These are phyloP conservation scores for Trichomonas tenax DNA, from an alignment of 208 protist species.

Conservation along the genomic window DNA sequence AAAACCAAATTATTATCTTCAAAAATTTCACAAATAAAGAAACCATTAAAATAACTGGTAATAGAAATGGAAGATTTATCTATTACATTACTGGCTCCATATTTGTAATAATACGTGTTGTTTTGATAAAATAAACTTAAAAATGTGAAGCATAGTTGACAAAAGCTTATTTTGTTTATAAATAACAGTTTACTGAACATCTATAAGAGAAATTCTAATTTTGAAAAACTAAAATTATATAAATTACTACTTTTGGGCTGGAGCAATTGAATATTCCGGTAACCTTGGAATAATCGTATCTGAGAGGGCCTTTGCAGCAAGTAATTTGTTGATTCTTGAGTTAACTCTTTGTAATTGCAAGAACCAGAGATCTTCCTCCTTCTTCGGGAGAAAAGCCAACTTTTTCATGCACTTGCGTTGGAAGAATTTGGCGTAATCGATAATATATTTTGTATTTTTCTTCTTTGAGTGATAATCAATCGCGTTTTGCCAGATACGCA, in stretches of 20 bases:
- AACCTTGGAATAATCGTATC: neutral
- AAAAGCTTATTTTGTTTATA: too few species aligned
- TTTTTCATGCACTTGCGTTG: neutral
- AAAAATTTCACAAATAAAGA: too few species aligned
- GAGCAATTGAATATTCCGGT: neutral
- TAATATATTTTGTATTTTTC: neutral
- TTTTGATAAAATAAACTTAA: too few species aligned
- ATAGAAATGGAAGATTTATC: too few species aligned
- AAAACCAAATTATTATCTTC: too few species aligned
- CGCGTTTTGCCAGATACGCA: slow-evolving; percentile 28
- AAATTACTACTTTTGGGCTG: neutral
- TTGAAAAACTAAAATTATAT: too few species aligned
- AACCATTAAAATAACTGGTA: too few species aligned
- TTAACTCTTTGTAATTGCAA: neutral
- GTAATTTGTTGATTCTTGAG: neutral
- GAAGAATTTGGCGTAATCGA: neutral
- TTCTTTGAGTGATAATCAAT: slow-evolving; percentile 25
- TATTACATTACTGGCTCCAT: too few species aligned
- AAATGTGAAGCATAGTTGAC: too few species aligned
- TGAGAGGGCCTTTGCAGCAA: neutral
- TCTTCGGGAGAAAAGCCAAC: neutral
- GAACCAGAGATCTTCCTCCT: slow-evolving; percentile 10
- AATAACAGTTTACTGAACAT: too few species aligned
- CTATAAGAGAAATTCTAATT: neutral
- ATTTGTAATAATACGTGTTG: too few species aligned